Evolutionary conservation across 2,329 filamentous ascomycete genomes (phyloP), one percentile per base, ranked within the genome.

Genomic region (Colletotrichum coccodes): DNA sequence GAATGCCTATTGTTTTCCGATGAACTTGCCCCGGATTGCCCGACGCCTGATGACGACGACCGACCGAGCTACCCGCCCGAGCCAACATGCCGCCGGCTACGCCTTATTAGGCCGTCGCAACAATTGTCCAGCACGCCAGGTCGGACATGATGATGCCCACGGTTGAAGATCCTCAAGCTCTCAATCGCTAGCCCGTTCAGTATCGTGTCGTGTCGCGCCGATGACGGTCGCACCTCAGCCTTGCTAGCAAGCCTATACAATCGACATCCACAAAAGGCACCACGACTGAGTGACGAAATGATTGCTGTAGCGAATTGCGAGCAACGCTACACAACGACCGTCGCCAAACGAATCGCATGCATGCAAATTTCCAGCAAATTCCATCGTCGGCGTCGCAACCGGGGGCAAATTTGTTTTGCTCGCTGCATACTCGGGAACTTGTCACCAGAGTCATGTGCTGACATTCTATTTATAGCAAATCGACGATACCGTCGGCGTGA

Each of bases 401-500:
- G 49, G 54, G 65, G 61, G 53, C 65, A 53, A 53, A 68, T 40
- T 26, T 34, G 53, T 64, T 64, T 58, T 60, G 64, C 64, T 53
- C 38, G 49, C 11, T 44, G 42, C 46, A 46, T 57, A 36, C 26
- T 49, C 26, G 47, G 18, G 62, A 58, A 11, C 44, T 42, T 62
- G 50, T 42, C 34, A 62, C 30, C 54, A 61, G 44, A 70, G 57
- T 58, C 67, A 46, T 62, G 57, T 58, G 67, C 74, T 75, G 63
- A 72, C 63, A 28, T 30, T 47, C 47, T 64, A 62, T 61, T 60
- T 49, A 32, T 80, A 99, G 96, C 93, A 98, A 97, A 97, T 99
- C 82, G 92, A 98, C 81, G 93, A 95, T 78, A 97, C 95, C 59
- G 94, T 98, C 76, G 92, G 92, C 78, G 93, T 96, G 74, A 98